Base-by-base conservation (phyloP, 108 stramenopile genomes). In the Cyclotella distinguenda region DNA sequence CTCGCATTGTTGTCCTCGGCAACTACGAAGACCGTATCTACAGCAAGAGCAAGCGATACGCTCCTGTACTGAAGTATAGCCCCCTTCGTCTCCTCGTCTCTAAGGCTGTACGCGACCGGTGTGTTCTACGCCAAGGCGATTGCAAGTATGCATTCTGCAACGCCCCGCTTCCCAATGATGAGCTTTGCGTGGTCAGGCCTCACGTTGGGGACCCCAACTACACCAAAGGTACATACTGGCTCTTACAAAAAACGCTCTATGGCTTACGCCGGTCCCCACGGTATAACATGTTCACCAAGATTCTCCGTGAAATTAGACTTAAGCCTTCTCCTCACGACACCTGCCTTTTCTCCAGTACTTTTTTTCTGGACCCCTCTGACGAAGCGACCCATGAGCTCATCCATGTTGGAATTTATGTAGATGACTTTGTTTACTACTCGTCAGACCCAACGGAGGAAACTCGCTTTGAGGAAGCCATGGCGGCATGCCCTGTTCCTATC, bases 241-340 rank as follows among this genome's bases (percentile, higher is more conserved):
- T 31, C n/a, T 45, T 68, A 12, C 45, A 58, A 15, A 68, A 68
- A 44, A 68, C 56, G 0, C 38, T 68, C 1, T 68, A 68, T 46
- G 67, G 67, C 15, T 32, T 68, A 1, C 67, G 44, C n/a, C 4
- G 67, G 3, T 31, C 26, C 42, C 67, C 67, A 2, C 67, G 67
- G 67, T 68, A 68, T 16, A 47, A 68, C 40, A 68, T 47, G 43
- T 42, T 68, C 19, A 4, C 6, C 5, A 0, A 4, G 0, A 45
- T 45, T 18, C 45, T 68, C 15, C 44, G 45, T 42, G 55, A 47
- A 13, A 45, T 57, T 3, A 45, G 56, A 4, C 54, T 68, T 31
- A 1, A 30, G 26, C 54, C 23, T 18, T 68, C 43, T 31, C 0
- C 3, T 28, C 60, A 71, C 39, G 52, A 64, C 33, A 52, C 38